Evolutionary conservation across 2,329 filamentous ascomycete genomes (phyloP).

Genomic region (Hypoxylon sp.): DNA sequence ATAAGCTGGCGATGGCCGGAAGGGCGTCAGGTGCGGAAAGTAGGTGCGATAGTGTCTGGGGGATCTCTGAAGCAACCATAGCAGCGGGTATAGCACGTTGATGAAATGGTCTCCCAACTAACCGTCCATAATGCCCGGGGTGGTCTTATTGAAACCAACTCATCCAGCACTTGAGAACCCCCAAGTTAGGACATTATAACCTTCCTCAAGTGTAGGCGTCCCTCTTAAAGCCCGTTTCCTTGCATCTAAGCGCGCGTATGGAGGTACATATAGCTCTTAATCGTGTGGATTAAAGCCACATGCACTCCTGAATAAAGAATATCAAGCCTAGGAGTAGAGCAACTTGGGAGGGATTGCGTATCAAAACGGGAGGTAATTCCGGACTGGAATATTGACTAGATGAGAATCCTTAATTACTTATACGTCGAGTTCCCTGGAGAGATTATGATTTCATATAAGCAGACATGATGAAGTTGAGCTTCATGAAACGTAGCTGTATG

Average conservation of each 20-base stretch:
- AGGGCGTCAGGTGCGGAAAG: constrained; percentile 7
- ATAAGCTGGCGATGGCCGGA: neutral
- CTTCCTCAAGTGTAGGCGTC: neutral
- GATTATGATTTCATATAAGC: too few species aligned
- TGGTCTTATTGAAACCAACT: neutral
- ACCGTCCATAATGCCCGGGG: neutral
- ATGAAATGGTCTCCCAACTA: neutral
- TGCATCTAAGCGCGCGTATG: too few species aligned
- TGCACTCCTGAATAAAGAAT: too few species aligned
- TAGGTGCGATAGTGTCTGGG: constrained; percentile 36
- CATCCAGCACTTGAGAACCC: neutral
- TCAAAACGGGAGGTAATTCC: too few species aligned
- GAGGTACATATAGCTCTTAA: too few species aligned
- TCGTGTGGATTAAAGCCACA: too few species aligned
- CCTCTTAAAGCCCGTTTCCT: neutral
- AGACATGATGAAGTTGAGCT: too few species aligned
- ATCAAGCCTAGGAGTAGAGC: neutral
- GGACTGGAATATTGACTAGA: too few species aligned
- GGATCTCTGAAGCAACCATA: constrained; percentile 20
- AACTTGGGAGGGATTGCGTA: too few species aligned
- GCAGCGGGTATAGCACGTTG: constrained; percentile 20
- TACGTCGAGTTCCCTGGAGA: too few species aligned
- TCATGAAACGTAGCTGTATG: too few species aligned
- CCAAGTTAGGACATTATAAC: neutral
- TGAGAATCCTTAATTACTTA: too few species aligned